Evolutionary conservation across 2,329 filamentous ascomycete genomes (phyloP).

Genomic region (Pyrenochaeta sp.): DNA sequence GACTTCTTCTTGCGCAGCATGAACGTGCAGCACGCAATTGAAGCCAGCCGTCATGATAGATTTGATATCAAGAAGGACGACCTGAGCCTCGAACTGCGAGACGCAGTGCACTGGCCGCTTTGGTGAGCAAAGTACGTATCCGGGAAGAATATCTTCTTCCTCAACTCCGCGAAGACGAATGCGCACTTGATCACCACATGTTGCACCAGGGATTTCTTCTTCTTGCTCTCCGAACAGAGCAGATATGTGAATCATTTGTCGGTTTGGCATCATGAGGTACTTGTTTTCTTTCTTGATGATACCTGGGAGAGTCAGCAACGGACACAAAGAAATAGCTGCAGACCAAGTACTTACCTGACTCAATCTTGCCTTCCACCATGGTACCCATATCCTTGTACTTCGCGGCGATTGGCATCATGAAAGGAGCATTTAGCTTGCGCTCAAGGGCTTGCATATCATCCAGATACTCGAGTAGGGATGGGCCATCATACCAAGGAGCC

Average conservation of each 20-base stretch:
- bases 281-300: constrained; percentile 89
- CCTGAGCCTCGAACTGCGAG: constrained; percentile 90
- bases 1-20: constrained; percentile 97
- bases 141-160: constrained; percentile 95
- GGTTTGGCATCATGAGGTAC: constrained; percentile 96
- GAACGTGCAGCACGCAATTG: constrained; percentile 97
- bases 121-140: constrained; percentile 94
- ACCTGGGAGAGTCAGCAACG: constrained; percentile 46
- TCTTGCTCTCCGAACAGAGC: constrained; percentile 95
- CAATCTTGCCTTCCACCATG: constrained; percentile 96
- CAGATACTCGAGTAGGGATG: constrained; percentile 93
- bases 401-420: constrained; percentile 98
- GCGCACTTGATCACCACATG: constrained; percentile 94
- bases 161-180: constrained; percentile 92
- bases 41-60: constrained; percentile 93
- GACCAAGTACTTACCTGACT: constrained; percentile 65
- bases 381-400: constrained; percentile 99
- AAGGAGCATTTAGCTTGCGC: constrained; percentile 94
- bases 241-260: constrained; percentile 78
- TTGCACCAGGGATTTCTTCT: constrained; percentile 82
- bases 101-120: constrained; percentile 95
- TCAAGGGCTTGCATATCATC: constrained; percentile 92
- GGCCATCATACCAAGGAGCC: constrained; percentile 85
- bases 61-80: constrained; percentile 93
- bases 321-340: not conserved